Percentiles rank a stretch among this genome's conserved stretches.
Evolutionary conservation across 164 flowering plant genomes (phyloP).

Genomic region (Berberis vulgaris): DNA sequence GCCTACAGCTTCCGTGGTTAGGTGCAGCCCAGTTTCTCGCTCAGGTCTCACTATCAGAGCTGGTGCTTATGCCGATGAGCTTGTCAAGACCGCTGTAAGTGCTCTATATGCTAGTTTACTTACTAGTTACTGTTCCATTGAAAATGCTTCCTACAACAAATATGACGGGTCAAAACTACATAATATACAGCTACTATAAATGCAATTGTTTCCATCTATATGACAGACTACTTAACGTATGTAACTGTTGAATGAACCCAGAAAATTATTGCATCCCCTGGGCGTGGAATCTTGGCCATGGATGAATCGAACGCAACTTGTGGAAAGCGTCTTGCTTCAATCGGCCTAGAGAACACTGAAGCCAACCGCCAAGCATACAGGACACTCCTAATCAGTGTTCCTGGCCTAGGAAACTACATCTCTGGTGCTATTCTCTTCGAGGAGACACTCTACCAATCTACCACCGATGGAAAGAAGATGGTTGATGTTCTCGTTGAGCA

Average conservation of each 20-base stretch:
- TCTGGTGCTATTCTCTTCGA: constrained; percentile 91
- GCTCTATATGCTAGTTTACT: neutral
- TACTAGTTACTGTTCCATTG: neutral
- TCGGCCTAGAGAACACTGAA: constrained; percentile 94
- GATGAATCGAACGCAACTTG: constrained; percentile 94
- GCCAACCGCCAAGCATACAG: constrained; percentile 90
- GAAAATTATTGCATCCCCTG: constrained; percentile 78
- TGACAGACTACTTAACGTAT: neutral
- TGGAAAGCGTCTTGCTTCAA: constrained; percentile 82
- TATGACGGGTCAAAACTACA: no score
- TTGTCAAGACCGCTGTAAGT: constrained; percentile 85
- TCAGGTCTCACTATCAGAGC: constrained; percentile 54
- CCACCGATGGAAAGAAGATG: constrained; percentile 69
- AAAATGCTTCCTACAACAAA: no score
- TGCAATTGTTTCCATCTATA: no score
- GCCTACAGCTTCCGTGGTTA: constrained; percentile 28
- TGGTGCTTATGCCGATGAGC: constrained; percentile 77
- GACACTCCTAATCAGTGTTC: constrained; percentile 63
- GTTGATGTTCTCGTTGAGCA: constrained; percentile 70
- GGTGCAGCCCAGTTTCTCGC: constrained; percentile 33
- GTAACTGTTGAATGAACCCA: constrained; percentile 7
- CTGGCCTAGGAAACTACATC: constrained; percentile 74
- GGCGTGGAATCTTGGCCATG: constrained; percentile 92
- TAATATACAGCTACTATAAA: no score
- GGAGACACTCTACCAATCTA: constrained; percentile 92